Percentiles rank a stretch among this genome's conserved stretches.
These are phyloP conservation scores for Salix viminalis DNA, from an alignment of 345 rosid genomes.

Conservation along the genomic window DNA sequence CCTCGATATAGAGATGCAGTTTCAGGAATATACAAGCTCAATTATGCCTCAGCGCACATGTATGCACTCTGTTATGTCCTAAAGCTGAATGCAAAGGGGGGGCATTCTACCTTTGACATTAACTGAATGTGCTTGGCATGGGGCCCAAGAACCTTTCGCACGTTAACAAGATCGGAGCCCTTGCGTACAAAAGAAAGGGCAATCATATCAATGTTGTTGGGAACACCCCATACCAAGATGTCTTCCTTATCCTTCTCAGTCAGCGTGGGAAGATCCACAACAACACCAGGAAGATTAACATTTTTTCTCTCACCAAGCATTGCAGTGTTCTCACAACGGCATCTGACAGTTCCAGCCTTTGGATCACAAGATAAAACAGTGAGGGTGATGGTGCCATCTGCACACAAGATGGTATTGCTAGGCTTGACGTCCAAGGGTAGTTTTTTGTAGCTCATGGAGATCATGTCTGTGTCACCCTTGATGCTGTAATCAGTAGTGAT, in stretches of 20 bases:
- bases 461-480: slow-evolving; percentile 61
- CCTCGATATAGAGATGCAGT: neutral
- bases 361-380: slow-evolving; percentile 68
- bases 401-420: slow-evolving; percentile 69
- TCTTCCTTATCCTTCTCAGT: slow-evolving; percentile 88
- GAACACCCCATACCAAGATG: slow-evolving; percentile 81
- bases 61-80: neutral
- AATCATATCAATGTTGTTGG: slow-evolving; percentile 79
- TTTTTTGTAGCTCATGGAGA: slow-evolving; percentile 89
- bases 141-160: slow-evolving; percentile 75
- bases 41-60: neutral
- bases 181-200: slow-evolving; percentile 91
- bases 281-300: slow-evolving; percentile 90
- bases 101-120: slow-evolving; percentile 73
- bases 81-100: neutral
- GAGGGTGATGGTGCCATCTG: slow-evolving; percentile 82
- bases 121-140: slow-evolving; percentile 65
- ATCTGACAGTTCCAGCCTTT: slow-evolving; percentile 65
- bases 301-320: slow-evolving; percentile 90
- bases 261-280: slow-evolving; percentile 84
- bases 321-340: slow-evolving; percentile 80
- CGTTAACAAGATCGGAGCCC: slow-evolving; percentile 87
- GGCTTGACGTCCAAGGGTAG: slow-evolving; percentile 71
- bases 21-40: neutral
- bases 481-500: slow-evolving; percentile 71